Conservation (phyloP, 345 rosid species). For the Turnera subulata region DNA sequence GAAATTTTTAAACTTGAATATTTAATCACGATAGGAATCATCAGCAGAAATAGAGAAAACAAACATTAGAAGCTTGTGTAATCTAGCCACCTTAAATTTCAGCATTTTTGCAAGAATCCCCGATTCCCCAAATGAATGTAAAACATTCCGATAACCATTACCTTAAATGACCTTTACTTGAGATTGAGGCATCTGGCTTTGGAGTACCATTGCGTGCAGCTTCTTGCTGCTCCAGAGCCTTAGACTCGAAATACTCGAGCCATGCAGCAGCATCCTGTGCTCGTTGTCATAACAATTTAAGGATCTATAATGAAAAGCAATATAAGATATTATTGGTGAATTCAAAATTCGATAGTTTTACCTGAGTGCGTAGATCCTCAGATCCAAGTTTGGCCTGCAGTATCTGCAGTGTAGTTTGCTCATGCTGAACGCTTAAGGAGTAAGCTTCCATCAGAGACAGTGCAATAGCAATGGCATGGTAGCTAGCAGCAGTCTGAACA, state of each 20-base stretch:
- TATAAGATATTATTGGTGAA: conserved; percentile 9
- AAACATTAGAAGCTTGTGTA: not conserved
- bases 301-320: not conserved
- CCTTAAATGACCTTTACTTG: conserved; percentile 39
- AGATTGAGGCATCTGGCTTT: conserved; percentile 35
- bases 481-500: conserved; percentile 38
- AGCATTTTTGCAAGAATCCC: too few relatives aligned
- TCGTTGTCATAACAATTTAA: not conserved
- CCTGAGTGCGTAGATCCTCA: conserved; percentile 37
- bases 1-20: too few relatives aligned
- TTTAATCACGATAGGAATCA: too few relatives aligned
- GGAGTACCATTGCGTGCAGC: conserved; percentile 36
- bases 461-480: conserved; percentile 38
- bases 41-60: too few relatives aligned
- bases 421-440: conserved; percentile 35
- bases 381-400: conserved; percentile 35
- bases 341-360: conserved; percentile 3
- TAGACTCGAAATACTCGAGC: conserved; percentile 37
- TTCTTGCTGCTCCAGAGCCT: conserved; percentile 36
- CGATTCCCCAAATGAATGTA: too few relatives aligned
- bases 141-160: conserved; percentile 1
- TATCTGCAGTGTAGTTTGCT: conserved; percentile 33
- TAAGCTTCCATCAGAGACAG: conserved; percentile 37
- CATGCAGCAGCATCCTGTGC: conserved; percentile 37
- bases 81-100: not conserved